Base-by-base conservation (phyloP, 257 asterid genomes). In the Leptodermis oblonga region DNA sequence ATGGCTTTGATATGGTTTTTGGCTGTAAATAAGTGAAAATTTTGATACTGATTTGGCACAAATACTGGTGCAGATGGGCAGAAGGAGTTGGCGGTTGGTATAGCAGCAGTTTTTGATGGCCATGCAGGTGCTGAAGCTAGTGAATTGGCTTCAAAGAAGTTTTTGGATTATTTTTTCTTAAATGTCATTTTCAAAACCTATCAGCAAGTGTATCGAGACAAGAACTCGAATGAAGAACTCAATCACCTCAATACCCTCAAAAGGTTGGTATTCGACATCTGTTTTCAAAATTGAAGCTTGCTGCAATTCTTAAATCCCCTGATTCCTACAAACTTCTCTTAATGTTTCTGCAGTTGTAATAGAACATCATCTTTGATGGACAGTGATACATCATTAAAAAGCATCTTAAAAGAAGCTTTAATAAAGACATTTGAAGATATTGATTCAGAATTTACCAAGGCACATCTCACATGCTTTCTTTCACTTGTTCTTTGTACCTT, bases 71-170 rank as follows among this genome's bases (percentile, higher is more conserved):
- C 65, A 25, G 71, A 77, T 26, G 81, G 78, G 72, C 33, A n/a
- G 23, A 70, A 73, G 70, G 88, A 81, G 76, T 69, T 72, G 58
- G 55, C 39, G 18, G 4, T 84, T 48, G 84, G 91, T 70, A 71
- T 86, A 51, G 96, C 92, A 43, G 92, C 92, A 52, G 73, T 88
- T 68, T 88, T 91, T 69, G 97, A 86, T 82, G 97, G 97, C 59
- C 97, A 88, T 74, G 91, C 86, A 66, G 97, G 97, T 41, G 55
- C 70, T 22, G 91, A 91, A 84, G 95, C 89, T 25, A 84, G 96
- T 83, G 89, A 84, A 67, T 67, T 85, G 86, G 92, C 96, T 68
- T 91, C 96, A 25, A 66, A 64, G 46, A 84, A 63, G 71, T 69
- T 88, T n/a, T 43, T 78, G 55, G 78, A 71, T 79, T 88, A 88